Conservation (phyloP, 202 grass and related monocot species). For the Setaria italica region DNA sequence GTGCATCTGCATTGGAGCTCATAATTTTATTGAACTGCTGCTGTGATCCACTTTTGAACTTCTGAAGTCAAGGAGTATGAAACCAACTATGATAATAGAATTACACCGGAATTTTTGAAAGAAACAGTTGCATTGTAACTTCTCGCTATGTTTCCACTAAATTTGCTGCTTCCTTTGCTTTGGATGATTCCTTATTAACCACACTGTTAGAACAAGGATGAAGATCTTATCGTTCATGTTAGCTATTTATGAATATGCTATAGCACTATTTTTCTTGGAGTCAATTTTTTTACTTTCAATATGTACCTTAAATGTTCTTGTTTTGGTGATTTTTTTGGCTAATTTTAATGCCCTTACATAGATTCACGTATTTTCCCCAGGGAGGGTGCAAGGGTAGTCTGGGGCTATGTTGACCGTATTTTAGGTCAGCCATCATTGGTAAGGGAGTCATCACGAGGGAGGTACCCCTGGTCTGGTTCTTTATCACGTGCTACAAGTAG, state of each 20-base stretch:
- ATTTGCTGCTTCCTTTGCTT: slow-evolving; percentile 5
- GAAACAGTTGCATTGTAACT: neutral
- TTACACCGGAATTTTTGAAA: slow-evolving; percentile 24
- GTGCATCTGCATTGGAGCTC: slow-evolving; percentile 3
- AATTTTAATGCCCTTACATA: slow-evolving; percentile 17
- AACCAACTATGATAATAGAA: neutral
- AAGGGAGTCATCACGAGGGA: slow-evolving; percentile 95
- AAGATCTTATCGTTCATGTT: slow-evolving; percentile 29
- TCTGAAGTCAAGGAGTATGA: slow-evolving; percentile 16
- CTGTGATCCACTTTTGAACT: slow-evolving; percentile 13
- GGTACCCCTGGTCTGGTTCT: slow-evolving; percentile 87
- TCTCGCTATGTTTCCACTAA: slow-evolving; percentile 10
- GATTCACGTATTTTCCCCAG: slow-evolving; percentile 48
- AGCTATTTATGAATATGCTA: slow-evolving; percentile 15
- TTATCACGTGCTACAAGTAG: slow-evolving; percentile 70
- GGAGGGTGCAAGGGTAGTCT: slow-evolving; percentile 97
- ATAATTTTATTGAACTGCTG: slow-evolving; percentile 35
- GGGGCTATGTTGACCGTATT: slow-evolving; percentile 99
- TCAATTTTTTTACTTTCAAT: neutral
- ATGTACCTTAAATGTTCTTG: neutral
- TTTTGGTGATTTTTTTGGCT: neutral
- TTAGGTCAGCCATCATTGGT: slow-evolving; percentile 96
- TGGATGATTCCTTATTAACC: neutral
- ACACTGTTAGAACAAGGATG: neutral
- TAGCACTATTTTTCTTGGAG: neutral